A percentile compares a stretch with the other conserved stretches of the same genome.
These are phyloP conservation scores for Thelephora terrestris DNA, from an alignment of 1,284 basidiomycete genomes.

Conservation along the genomic window DNA sequence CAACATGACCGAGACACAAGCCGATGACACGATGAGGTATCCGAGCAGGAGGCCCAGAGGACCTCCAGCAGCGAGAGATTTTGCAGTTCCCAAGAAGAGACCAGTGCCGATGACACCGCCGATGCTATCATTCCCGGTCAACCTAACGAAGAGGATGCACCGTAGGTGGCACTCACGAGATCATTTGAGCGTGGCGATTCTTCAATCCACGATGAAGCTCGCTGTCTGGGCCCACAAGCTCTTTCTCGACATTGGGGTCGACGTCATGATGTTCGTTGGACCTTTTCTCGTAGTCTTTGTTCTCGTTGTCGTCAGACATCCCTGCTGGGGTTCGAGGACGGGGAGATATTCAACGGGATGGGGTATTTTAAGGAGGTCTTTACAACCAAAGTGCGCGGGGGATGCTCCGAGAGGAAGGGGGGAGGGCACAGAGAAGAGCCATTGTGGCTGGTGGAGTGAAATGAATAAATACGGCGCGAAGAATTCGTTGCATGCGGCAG, in stretches of 20 bases:
- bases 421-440: too few relatives aligned
- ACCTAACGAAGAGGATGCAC: background rate
- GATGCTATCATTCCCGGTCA: conserved; percentile 17
- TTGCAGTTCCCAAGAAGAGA: conserved; percentile 58
- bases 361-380: too few relatives aligned
- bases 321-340: too few relatives aligned
- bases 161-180: conserved; percentile 32
- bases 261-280: background rate
- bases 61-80: conserved; percentile 42
- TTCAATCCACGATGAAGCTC: conserved; percentile 48
- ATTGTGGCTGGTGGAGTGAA: too few relatives aligned
- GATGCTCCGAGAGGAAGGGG: too few relatives aligned
- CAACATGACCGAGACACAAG: conserved; percentile 41
- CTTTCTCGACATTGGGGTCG: background rate
- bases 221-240: background rate
- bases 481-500: too few relatives aligned
- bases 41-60: conserved; percentile 55
- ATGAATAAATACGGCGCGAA: too few relatives aligned
- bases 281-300: background rate
- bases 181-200: conserved; percentile 63
- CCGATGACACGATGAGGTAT: conserved; percentile 46
- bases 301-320: background rate
- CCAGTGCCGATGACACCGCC: conserved; percentile 66
- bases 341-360: too few relatives aligned
- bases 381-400: too few relatives aligned